Conservation (phyloP, 2,329 filamentous ascomycete genomes). For the Cladophialophora chaetospira region DNA sequence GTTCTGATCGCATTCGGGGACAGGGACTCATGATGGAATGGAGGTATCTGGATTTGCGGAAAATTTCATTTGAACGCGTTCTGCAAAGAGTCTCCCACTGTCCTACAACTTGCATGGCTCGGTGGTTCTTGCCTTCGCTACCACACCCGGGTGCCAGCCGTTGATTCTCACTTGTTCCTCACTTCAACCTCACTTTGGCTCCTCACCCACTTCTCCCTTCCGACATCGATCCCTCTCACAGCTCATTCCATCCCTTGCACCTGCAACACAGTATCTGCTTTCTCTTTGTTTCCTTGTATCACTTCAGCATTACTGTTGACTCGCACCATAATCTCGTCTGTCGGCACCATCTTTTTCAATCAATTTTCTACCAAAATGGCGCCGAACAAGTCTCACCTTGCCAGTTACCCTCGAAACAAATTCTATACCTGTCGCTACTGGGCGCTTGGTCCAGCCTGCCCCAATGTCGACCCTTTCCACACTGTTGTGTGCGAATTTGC, state of each 20-base stretch:
- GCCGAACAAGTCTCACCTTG: not conserved
- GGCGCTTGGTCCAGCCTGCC: slow-evolving; percentile 30
- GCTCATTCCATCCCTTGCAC: not conserved
- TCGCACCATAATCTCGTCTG: too few species aligned
- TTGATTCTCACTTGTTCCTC: not conserved
- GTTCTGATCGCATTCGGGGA: not conserved
- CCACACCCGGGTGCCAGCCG: not conserved
- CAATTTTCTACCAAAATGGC: not conserved
- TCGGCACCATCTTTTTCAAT: too few species aligned
- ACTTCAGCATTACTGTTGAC: not conserved
- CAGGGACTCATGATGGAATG: slow-evolving; percentile 1
- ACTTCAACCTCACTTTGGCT: not conserved
- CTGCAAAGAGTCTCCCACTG: not conserved
- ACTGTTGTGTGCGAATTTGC: slow-evolving; percentile 22
- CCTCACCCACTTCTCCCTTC: not conserved
- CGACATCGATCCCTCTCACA: too few species aligned
- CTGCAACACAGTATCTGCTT: not conserved
- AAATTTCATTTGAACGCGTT: not conserved
- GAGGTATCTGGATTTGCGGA: not conserved
- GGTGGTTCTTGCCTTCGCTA: not conserved
- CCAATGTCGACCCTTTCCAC: slow-evolving; percentile 23
- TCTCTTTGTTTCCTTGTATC: not conserved
- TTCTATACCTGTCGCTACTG: slow-evolving; percentile 31
- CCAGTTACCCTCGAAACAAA: slow-evolving; percentile 1
- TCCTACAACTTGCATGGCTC: too few species aligned